These are phyloP conservation scores for Geotrichum cucujoidarum DNA, from an alignment of 1,139 yeast species.

Conservation along the genomic window DNA sequence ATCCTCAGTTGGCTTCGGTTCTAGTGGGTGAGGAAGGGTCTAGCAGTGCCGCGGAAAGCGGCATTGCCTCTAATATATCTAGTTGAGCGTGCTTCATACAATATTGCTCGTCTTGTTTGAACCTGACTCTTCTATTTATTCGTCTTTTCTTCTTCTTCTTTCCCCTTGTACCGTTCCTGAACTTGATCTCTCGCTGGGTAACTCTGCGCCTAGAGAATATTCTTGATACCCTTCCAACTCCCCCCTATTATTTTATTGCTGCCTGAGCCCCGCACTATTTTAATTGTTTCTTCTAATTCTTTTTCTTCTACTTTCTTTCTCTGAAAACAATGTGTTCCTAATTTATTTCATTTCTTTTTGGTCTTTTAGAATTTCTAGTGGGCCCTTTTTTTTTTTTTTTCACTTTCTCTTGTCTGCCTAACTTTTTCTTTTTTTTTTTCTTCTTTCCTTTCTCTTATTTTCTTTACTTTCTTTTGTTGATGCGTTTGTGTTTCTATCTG, in stretches of 20 bases:
- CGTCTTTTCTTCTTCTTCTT: background rate
- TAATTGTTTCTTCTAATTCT: background rate
- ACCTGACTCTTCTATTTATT: background rate
- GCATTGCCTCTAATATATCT: constrained; percentile 1
- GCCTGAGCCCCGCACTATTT: background rate
- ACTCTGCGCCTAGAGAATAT: no score
- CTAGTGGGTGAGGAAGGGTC: background rate
- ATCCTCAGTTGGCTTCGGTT: background rate
- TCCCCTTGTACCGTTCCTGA: background rate
- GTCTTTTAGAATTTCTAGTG: background rate
- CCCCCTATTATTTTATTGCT: background rate
- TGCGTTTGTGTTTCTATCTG: background rate
- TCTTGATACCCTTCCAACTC: background rate
- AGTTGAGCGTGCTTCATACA: background rate
- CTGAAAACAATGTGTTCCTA: no score
- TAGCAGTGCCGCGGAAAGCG: background rate
- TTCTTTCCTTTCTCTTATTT: background rate
- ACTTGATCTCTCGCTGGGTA: no score
- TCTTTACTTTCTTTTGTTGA: background rate
- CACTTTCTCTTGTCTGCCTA: background rate
- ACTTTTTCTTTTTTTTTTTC: background rate
- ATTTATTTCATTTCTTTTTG: background rate
- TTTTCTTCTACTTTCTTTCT: background rate
- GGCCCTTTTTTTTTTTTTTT: background rate
- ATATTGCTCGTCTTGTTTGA: background rate